Conservation (phyloP, 306 rosid genomes). For the Mimosa bimucronata region DNA sequence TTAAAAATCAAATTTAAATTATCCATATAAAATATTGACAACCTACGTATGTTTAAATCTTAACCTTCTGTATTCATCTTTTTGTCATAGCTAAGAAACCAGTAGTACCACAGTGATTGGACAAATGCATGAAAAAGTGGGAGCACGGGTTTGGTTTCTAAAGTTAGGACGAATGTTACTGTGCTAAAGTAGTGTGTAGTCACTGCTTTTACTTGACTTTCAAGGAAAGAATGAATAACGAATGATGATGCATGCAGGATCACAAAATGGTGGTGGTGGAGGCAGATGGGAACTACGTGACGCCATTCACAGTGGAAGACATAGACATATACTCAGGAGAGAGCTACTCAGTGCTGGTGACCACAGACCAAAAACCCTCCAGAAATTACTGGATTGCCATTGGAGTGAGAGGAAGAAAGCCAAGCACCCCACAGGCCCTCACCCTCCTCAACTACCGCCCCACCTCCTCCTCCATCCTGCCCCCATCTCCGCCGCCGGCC, state of each 20-base stretch:
- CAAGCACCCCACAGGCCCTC: constrained; percentile 61
- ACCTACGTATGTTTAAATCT: too few relatives aligned
- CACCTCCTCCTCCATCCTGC: constrained; percentile 48
- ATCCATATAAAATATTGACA: too few relatives aligned
- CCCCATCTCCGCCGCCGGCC: constrained; percentile 55
- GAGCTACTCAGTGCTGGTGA: constrained; percentile 68
- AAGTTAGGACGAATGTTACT: too few relatives aligned
- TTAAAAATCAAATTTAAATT: too few relatives aligned
- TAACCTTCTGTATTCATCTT: too few relatives aligned
- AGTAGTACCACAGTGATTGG: neutral
- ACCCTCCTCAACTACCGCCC: constrained; percentile 61
- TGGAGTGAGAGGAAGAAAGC: constrained; percentile 67
- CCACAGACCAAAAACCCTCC: constrained; percentile 57
- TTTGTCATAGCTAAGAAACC: too few relatives aligned
- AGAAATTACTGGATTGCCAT: constrained; percentile 66
- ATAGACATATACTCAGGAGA: constrained; percentile 78
- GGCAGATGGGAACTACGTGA: constrained; percentile 71
- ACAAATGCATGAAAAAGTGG: neutral
- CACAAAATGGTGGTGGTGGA: constrained; percentile 74
- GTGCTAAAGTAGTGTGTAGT: too few relatives aligned
- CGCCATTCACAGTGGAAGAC: constrained; percentile 56
- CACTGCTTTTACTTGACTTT: too few relatives aligned
- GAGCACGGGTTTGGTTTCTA: too few relatives aligned
- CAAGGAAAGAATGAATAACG: neutral
- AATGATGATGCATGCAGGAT: constrained; percentile 39